Percentiles rank a stretch among this genome's conserved stretches.
Conservation (phyloP, 164 flowering plant genomes). For the Umbellularia californica region DNA sequence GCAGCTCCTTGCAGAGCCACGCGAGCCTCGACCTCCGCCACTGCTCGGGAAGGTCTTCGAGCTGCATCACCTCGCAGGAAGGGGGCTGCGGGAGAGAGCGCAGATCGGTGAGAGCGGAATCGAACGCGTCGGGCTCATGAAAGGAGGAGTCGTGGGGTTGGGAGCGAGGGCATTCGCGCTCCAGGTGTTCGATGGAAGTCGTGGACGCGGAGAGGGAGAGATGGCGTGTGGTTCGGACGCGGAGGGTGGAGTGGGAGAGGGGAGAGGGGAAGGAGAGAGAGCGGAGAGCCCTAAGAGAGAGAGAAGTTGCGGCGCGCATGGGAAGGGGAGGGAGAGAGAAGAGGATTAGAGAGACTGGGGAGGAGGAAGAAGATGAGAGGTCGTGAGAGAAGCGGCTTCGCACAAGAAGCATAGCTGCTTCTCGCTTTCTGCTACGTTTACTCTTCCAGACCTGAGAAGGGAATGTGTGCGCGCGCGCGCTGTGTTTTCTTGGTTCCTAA, state of each 20-base stretch:
- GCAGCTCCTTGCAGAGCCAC: slow-evolving; percentile 89
- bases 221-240: neutral
- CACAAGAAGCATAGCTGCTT: neutral
- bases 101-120: slow-evolving; percentile 25
- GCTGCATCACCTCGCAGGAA: slow-evolving; percentile 54
- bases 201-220: slow-evolving; percentile 1
- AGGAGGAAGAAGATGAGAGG: slow-evolving; percentile 5
- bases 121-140: neutral
- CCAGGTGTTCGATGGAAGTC: slow-evolving; percentile 28
- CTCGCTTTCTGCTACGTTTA: neutral
- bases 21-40: slow-evolving; percentile 83
- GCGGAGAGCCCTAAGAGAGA: slow-evolving; percentile 18
- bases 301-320: slow-evolving; percentile 14
- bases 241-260: neutral
- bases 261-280: slow-evolving; percentile 18
- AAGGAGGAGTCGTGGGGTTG: slow-evolving; percentile 19
- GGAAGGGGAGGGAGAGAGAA: neutral
- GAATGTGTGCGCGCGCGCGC: too few species aligned
- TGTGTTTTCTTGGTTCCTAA: too few species aligned
- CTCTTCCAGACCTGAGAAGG: too few species aligned
- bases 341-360: neutral
- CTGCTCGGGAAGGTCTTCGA: slow-evolving; percentile 82
- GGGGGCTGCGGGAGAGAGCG: slow-evolving; percentile 28
- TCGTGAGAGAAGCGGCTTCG: slow-evolving; percentile 13
- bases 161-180: neutral